Conservation (phyloP, 768 basidiomycete species). For the Collybia nuda region DNA sequence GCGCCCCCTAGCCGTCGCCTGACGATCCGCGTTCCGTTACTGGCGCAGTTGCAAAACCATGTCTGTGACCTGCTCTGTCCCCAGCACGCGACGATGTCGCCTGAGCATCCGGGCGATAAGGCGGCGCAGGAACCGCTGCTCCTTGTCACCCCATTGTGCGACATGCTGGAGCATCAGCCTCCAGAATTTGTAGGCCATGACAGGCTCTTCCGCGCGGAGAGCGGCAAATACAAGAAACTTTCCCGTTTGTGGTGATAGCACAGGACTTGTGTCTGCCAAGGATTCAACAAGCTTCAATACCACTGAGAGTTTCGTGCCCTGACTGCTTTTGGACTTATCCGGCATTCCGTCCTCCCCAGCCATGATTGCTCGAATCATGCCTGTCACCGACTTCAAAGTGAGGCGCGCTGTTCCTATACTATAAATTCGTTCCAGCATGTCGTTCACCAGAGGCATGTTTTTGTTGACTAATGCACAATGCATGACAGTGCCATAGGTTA, state of each 20-base stretch:
- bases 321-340: conserved; percentile 2
- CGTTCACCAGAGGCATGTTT: conserved; percentile 41
- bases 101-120: conserved; percentile 36
- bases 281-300: conserved; percentile 42
- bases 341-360: conserved; percentile 20
- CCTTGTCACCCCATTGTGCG: conserved; percentile 46
- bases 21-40: not conserved
- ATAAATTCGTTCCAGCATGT: conserved; percentile 41
- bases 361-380: conserved; percentile 45
- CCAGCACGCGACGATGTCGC: conserved; percentile 15
- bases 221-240: conserved; percentile 50
- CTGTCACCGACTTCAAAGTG: conserved; percentile 47
- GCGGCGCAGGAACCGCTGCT: conserved; percentile 42
- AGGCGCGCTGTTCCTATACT: conserved; percentile 32
- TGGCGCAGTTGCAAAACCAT: conserved; percentile 33
- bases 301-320: conserved; percentile 33
- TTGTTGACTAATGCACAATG: conserved; percentile 51
- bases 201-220: conserved; percentile 46
- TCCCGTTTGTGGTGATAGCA: conserved; percentile 47
- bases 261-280: conserved; percentile 30
- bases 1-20: no score
- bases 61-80: conserved; percentile 12
- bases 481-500: conserved; percentile 62
- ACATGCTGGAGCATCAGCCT: conserved; percentile 39
- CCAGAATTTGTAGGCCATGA: conserved; percentile 66